Percentiles rank a stretch among this genome's conserved stretches.
Conservation (phyloP, 139 green algal genomes). For the Marvania coccoides region DNA sequence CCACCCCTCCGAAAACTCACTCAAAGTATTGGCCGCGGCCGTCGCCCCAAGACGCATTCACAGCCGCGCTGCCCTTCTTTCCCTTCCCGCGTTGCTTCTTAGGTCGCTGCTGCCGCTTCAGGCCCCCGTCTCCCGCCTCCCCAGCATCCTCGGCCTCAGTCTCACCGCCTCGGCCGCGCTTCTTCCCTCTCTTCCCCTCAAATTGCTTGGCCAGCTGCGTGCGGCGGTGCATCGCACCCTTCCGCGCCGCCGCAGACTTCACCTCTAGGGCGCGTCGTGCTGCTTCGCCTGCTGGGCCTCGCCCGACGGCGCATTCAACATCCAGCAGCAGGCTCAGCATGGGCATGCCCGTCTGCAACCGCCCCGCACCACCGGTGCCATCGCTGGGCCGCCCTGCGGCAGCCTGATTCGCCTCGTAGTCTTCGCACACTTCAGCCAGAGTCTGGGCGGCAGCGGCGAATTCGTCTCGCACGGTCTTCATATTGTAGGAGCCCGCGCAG, state of each 20-base stretch:
- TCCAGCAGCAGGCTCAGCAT: neutral
- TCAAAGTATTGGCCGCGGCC: neutral
- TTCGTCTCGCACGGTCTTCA: slow-evolving; percentile 12
- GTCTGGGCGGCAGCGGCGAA: slow-evolving; percentile 17
- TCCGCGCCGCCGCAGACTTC: neutral
- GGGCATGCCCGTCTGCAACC: neutral
- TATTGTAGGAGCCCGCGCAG: slow-evolving; percentile 30
- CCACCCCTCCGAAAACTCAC: slow-evolving; percentile 5
- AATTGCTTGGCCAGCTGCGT: neutral
- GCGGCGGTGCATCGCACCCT: neutral
- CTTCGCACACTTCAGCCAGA: slow-evolving; percentile 28
- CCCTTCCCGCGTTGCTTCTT: neutral
- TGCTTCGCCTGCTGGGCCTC: neutral
- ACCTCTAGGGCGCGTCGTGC: neutral
- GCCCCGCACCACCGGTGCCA: neutral
- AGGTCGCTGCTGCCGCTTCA: neutral
- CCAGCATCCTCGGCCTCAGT: neutral
- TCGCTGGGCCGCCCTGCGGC: neutral
- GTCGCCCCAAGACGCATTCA: slow-evolving; percentile 10
- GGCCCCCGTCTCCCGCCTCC: neutral
- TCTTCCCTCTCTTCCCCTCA: neutral
- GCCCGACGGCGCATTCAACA: neutral
- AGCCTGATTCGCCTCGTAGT: slow-evolving; percentile 9
- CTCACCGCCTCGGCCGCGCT: neutral
- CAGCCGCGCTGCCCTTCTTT: slow-evolving; percentile 5